phyloP scores from a whole-genome alignment of 2,329 filamentous ascomycete species.

The Xylariaceae sp. region DNA sequence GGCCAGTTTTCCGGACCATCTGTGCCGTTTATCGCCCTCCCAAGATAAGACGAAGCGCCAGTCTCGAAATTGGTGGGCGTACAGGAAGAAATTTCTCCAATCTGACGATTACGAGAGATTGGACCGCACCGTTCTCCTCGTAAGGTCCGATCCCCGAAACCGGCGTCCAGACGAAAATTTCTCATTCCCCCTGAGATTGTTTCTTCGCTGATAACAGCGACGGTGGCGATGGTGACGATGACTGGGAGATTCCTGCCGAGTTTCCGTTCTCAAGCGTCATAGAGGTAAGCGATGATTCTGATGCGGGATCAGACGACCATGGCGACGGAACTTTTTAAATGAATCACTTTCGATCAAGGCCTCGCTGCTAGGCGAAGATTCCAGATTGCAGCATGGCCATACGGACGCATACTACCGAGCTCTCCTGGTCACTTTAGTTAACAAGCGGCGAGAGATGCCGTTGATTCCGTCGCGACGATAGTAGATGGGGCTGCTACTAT shows the following conservation, averaged over 20 bases:
- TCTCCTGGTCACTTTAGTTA: no score
- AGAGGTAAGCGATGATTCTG: slow-evolving; percentile 9
- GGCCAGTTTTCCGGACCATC: neutral
- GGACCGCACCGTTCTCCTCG: slow-evolving; percentile 1
- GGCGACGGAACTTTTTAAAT: slow-evolving; percentile 6
- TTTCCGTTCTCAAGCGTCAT: neutral
- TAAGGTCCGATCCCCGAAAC: neutral
- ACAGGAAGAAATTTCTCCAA: slow-evolving; percentile 8
- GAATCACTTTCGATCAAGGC: neutral
- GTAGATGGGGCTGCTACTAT: neutral
- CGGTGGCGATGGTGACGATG: neutral
- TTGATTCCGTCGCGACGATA: neutral
- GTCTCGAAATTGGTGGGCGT: slow-evolving; percentile 1
- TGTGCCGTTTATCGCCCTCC: slow-evolving; percentile 4
- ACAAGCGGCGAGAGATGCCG: neutral
- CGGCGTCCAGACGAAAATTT: neutral
- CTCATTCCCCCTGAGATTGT: neutral
- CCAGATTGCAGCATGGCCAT: neutral
- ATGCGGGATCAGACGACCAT: slow-evolving; percentile 3
- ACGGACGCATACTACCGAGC: neutral
- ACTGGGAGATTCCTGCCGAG: neutral
- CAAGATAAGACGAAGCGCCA: neutral
- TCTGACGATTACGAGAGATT: slow-evolving; percentile 4
- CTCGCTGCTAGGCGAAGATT: neutral
- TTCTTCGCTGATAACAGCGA: neutral